Evolutionary conservation across 306 rosid genomes (phyloP).

Genomic region (Begonia fuchsioides): DNA sequence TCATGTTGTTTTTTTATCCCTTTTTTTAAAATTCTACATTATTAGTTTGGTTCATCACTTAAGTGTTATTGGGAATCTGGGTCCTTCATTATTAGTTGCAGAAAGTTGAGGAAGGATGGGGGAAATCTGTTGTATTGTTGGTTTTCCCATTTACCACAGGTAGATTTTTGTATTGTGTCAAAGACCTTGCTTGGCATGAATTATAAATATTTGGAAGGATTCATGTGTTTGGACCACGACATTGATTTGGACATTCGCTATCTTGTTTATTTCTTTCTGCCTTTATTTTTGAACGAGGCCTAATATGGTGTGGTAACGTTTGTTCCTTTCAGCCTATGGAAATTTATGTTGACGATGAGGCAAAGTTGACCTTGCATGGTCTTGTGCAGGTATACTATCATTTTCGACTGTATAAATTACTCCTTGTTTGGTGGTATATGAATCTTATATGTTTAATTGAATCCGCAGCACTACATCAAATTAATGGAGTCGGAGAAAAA

Average conservation of each 20-base stretch:
- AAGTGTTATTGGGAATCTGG: too few relatives aligned
- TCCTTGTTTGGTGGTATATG: neutral
- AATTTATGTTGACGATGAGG: slow-evolving; percentile 98
- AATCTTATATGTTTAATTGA: slow-evolving; percentile 5
- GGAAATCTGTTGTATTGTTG: neutral
- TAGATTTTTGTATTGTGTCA: slow-evolving; percentile 25
- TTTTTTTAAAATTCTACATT: too few relatives aligned
- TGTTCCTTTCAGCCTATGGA: slow-evolving; percentile 99
- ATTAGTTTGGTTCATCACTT: too few relatives aligned
- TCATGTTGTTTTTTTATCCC: too few relatives aligned
- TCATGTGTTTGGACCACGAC: slow-evolving; percentile 49
- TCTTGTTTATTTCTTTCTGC: slow-evolving; percentile 71
- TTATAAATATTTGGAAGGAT: slow-evolving; percentile 32
- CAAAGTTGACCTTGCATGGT: slow-evolving; percentile 88
- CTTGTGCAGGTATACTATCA: slow-evolving; percentile 66
- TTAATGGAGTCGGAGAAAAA: slow-evolving; percentile 89
- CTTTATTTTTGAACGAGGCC: slow-evolving; percentile 36
- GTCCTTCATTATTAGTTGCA: neutral
- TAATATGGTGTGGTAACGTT: slow-evolving; percentile 80
- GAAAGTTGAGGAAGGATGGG: neutral
- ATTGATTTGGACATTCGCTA: slow-evolving; percentile 64
- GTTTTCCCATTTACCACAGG: slow-evolving; percentile 4
- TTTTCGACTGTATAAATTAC: neutral
- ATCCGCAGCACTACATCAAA: slow-evolving; percentile 95
- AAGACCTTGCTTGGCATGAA: slow-evolving; percentile 36